phyloP scores from a whole-genome alignment of 306 rosid species.

The Citrullus amarus region DNA sequence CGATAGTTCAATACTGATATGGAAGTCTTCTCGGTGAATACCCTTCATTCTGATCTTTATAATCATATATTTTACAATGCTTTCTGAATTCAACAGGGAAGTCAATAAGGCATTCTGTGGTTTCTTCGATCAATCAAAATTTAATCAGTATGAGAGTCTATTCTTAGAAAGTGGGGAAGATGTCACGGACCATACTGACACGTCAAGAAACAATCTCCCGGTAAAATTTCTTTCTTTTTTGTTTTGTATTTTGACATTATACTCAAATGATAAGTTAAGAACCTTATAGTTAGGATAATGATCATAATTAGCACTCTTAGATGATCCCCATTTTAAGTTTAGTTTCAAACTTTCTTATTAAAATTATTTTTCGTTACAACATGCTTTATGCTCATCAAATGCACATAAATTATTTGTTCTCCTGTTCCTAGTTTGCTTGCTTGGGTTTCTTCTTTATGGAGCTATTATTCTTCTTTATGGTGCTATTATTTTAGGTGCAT shows the following conservation, averaged over 20 bases:
- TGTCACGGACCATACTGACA: conserved; percentile 3
- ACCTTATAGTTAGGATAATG: neutral
- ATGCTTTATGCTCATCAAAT: neutral
- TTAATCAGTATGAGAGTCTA: conserved; percentile 24
- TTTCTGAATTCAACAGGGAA: conserved; percentile 56
- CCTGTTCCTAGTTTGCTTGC: neutral
- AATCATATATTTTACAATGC: neutral
- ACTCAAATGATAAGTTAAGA: neutral
- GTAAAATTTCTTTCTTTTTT: conserved; percentile 10
- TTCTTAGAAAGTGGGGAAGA: conserved; percentile 22
- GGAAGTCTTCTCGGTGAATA: neutral
- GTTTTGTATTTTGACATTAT: conserved; percentile 14
- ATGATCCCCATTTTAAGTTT: neutral
- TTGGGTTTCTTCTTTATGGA: neutral
- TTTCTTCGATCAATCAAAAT: conserved; percentile 39
- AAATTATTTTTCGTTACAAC: neutral
- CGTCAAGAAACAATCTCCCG: conserved; percentile 1
- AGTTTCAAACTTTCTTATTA: neutral
- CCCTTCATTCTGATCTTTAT: neutral
- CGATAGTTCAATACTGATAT: neutral
- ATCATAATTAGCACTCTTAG: neutral
- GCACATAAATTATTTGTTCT: neutral
- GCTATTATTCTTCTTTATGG: neutral
- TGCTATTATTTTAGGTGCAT: conserved; percentile 20
- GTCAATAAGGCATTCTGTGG: conserved; percentile 86